phyloP scores from a whole-genome alignment of 2,329 filamentous ascomycete genomes.

The Chrysoporthe cubensis region DNA sequence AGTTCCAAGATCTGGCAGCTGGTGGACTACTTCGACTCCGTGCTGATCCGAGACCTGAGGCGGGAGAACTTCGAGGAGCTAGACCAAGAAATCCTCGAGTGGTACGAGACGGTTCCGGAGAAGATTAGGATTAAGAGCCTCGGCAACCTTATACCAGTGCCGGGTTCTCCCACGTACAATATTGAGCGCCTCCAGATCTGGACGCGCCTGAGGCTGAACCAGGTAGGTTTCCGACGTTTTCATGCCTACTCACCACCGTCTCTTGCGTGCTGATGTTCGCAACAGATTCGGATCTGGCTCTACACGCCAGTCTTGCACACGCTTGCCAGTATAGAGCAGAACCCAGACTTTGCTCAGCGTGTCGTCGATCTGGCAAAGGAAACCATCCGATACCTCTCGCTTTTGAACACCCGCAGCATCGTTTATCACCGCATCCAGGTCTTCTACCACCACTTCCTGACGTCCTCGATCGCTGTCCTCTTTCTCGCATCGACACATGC shows the following conservation, averaged over 20 bases:
- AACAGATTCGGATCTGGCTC: slow-evolving; percentile 77
- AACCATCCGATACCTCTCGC: slow-evolving; percentile 70
- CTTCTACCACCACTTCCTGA: slow-evolving; percentile 81
- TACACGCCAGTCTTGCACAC: slow-evolving; percentile 88
- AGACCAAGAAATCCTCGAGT: slow-evolving; percentile 82
- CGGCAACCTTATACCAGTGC: slow-evolving; percentile 56
- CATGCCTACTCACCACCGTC: not conserved
- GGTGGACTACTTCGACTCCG: slow-evolving; percentile 68
- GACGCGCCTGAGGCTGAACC: slow-evolving; percentile 84
- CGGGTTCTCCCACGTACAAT: slow-evolving; percentile 63
- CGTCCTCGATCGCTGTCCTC: slow-evolving; percentile 73
- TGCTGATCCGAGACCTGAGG: slow-evolving; percentile 65
- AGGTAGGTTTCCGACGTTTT: slow-evolving; percentile 47
- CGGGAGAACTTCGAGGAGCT: slow-evolving; percentile 78
- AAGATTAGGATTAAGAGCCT: slow-evolving; percentile 64
- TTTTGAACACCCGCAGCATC: slow-evolving; percentile 72
- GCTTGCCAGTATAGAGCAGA: slow-evolving; percentile 78
- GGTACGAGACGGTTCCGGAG: slow-evolving; percentile 77
- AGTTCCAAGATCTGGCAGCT: slow-evolving; percentile 86
- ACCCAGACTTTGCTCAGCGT: slow-evolving; percentile 73
- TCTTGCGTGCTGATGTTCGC: slow-evolving; percentile 6
- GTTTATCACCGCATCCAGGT: slow-evolving; percentile 74
- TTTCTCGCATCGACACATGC: slow-evolving; percentile 79
- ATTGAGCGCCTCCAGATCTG: slow-evolving; percentile 78
- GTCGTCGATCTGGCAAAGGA: slow-evolving; percentile 77